Base-by-base conservation (phyloP, 495 filamentous ascomycete species). In the Hamigera avellanea region DNA sequence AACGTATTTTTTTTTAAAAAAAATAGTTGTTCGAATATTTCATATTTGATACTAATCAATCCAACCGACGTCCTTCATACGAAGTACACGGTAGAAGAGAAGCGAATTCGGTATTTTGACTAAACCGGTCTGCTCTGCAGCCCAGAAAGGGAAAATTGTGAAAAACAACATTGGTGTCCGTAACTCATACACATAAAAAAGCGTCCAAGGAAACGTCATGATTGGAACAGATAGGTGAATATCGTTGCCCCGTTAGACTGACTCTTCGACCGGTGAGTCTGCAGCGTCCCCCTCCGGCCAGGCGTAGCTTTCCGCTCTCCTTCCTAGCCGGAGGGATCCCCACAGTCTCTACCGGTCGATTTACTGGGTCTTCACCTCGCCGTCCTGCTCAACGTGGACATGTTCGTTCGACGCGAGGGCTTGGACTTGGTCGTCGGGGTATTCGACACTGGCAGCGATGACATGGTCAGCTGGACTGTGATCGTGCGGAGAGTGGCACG, bases 311-410 rank as follows among this genome's bases (percentile, higher is more conserved):
- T n/a, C n/a, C n/a, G n/a, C n/a, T n/a, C n/a, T n/a, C n/a, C n/a
- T n/a, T n/a, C n/a, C n/a, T n/a, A n/a, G n/a, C n/a, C n/a, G n/a
- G n/a, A n/a, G n/a, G n/a, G n/a, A n/a, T n/a, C n/a, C n/a, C n/a
- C n/a, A n/a, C n/a, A n/a, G n/a, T n/a, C n/a, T n/a, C n/a, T n/a
- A n/a, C n/a, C n/a, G n/a, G n/a, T n/a, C n/a, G n/a, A 14, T 35
- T 44, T 48, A 87, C 67, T 91, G 82, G 10, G 74, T 93, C 42
- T 43, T 75, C 13, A 93, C 74, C 43, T 75, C 73, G 6, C 59
- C 55, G 54, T 95, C 85, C 43, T 54, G 39, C 66, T 96, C 89
- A 19, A 93, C 78, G 25, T 83, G 69, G 51, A 94, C 66, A 40
- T 86, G 69, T 12, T 83, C 74, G 57, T 75, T 68, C 16, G 59